A percentile compares a stretch with the other conserved stretches of the same genome.
Evolutionary conservation across 2,329 filamentous ascomycete species (phyloP).

Genomic region (Aspergillus tanneri): DNA sequence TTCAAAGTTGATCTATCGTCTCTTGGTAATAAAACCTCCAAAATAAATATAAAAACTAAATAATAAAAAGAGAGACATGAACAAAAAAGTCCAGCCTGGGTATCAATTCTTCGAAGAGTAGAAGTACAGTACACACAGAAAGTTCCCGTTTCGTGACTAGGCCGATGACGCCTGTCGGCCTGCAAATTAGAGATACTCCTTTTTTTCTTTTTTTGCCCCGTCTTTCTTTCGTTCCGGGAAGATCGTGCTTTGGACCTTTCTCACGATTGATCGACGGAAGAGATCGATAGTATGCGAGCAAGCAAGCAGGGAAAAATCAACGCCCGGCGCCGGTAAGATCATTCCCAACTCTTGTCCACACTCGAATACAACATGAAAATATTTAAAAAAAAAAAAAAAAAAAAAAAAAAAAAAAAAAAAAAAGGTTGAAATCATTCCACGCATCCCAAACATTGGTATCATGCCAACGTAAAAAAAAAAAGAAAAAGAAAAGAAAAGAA

Average conservation of each 20-base stretch:
- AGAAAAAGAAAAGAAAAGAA: constrained; percentile 8
- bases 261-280: background rate
- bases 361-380: background rate
- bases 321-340: constrained; percentile 9
- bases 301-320: background rate
- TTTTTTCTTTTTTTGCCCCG: background rate
- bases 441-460: constrained; percentile 29
- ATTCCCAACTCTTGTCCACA: constrained; percentile 10
- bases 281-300: background rate
- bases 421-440: constrained; percentile 22
- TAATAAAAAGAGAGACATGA: background rate
- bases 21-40: background rate
- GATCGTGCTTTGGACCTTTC: background rate
- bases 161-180: constrained; percentile 2
- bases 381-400: constrained; percentile 6
- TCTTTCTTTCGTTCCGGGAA: background rate
- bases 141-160: constrained; percentile 5
- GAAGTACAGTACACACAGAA: constrained; percentile 10
- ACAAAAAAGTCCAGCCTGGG: constrained; percentile 17
- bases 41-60: constrained; percentile 1
- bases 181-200: constrained; percentile 1
- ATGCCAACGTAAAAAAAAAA: constrained; percentile 22
- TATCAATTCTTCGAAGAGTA: constrained; percentile 23
- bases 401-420: constrained; percentile 10
- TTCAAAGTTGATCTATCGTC: background rate